Evolutionary conservation across 345 rosid genomes (phyloP), one percentile per base, ranked within the genome.

Genomic region (Isatis tinctoria): DNA sequence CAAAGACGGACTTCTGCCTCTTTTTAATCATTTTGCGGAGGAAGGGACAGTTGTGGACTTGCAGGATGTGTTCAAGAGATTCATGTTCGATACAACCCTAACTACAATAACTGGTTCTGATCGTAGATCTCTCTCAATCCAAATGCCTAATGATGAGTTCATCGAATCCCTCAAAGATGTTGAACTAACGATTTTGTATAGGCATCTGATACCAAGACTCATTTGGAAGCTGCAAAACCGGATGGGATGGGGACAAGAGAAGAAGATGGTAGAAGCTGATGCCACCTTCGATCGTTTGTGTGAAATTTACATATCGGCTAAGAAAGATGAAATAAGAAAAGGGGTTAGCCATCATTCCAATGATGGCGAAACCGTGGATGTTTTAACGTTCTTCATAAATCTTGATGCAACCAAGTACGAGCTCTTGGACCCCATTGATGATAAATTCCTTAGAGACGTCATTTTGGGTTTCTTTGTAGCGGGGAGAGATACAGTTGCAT

Each of bases 71-170:
- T 72, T 84, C 36, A 74, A 77, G 28, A 73, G 86, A 62, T 78
- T 81, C 30, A 75, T 74, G 17, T 82, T 84, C 10, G 90, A 86
- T 47, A 77, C 73, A 18, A 74, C 80, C 2, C 60, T 82, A 44
- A 52, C 65, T 8, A 59, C 70, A 11, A 63, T 82, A 1, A 79
- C 80, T 9, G 80, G 85, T 1, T 72, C 73, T 5, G 90, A 84
- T 69, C 87, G 83, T 12, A 70, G 37, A 8, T 75, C 54, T 53
- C 54, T 84, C 22, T 80, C 78, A 4, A 45, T 76, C 5, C 69
- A 81, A 20, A 56, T 84, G 10, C 83, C 82, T 0, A 56, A 79
- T 17, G 53, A 49, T 14, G 33, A 41, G 17, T 78, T 82, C 20
- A 10, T 58, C 1, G 35, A 65, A 53, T 85, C 84, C 0, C 60